Percentiles rank a stretch among this genome's conserved stretches.
Conservation (phyloP, 139 green algal species). For the Medakamo hakoo region DNA sequence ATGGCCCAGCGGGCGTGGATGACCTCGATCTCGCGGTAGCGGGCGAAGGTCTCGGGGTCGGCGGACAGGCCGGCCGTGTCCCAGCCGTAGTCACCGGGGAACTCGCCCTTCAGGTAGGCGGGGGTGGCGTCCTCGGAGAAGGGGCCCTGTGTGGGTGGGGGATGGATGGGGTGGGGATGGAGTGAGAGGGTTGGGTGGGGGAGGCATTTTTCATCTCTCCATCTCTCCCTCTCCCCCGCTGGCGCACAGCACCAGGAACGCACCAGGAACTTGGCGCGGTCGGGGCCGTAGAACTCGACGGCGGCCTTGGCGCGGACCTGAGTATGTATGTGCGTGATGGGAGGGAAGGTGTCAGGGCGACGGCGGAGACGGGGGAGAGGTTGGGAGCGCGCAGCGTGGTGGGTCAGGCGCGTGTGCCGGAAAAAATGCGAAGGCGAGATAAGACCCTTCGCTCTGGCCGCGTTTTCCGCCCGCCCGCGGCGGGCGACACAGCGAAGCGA, state of each 20-base stretch:
- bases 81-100: slow-evolving; percentile 92
- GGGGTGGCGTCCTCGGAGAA: slow-evolving; percentile 31
- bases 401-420: not conserved
- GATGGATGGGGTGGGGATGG: not conserved
- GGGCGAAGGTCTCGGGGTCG: slow-evolving; percentile 84
- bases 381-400: no score
- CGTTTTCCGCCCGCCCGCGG: no score
- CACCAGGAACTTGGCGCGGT: slow-evolving; percentile 25
- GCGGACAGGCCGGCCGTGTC: slow-evolving; percentile 91
- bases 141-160: not conserved
- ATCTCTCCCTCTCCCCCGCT: not conserved
- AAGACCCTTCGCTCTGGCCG: no score
- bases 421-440: no score
- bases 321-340: no score
- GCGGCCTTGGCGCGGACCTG: not conserved
- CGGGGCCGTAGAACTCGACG: slow-evolving; percentile 23
- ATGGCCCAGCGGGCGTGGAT: slow-evolving; percentile 56
- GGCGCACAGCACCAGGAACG: not conserved
- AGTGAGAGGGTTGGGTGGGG: no score
- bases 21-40: slow-evolving; percentile 33
- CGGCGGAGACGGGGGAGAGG: not conserved
- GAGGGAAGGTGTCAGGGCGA: not conserved
- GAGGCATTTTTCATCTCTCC: not conserved
- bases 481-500: no score
- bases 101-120: slow-evolving; percentile 75